These are phyloP conservation scores for Talaromyces adpressus DNA, from an alignment of 495 filamentous ascomycete genomes.

Conservation along the genomic window DNA sequence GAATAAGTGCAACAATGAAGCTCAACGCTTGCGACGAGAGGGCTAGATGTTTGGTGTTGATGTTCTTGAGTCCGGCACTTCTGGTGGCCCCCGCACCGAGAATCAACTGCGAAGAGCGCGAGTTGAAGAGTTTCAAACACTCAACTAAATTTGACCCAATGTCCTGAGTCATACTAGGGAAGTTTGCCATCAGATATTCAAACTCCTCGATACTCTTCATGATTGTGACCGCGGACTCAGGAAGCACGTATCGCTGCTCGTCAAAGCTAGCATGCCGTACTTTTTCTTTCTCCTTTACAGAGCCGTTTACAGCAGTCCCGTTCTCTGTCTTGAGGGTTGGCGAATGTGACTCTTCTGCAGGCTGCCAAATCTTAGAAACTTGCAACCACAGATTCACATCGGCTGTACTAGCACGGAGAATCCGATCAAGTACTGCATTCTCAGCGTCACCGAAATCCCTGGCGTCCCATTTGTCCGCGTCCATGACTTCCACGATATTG, in stretches of 20 bases:
- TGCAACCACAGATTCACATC: constrained; percentile 71
- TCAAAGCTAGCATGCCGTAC: constrained; percentile 71
- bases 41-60: constrained; percentile 92
- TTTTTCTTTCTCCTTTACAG: constrained; percentile 52
- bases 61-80: constrained; percentile 90
- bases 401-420: constrained; percentile 72
- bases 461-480: constrained; percentile 83
- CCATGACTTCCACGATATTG: constrained; percentile 74
- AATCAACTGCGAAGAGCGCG: constrained; percentile 86
- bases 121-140: constrained; percentile 87
- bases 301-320: constrained; percentile 40
- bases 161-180: constrained; percentile 82
- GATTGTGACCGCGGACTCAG: constrained; percentile 70
- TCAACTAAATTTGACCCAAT: constrained; percentile 65
- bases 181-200: constrained; percentile 71
- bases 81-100: constrained; percentile 87
- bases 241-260: constrained; percentile 76
- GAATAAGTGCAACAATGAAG: constrained; percentile 81
- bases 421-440: constrained; percentile 52
- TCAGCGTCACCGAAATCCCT: constrained; percentile 73
- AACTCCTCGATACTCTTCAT: constrained; percentile 76
- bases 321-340: constrained; percentile 14
- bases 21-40: constrained; percentile 84
- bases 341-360: constrained; percentile 27
- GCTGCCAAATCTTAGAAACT: constrained; percentile 64